Evolutionary conservation across 768 basidiomycete species (phyloP), one percentile per base, ranked within the genome.

Genomic region (Mycena metata): DNA sequence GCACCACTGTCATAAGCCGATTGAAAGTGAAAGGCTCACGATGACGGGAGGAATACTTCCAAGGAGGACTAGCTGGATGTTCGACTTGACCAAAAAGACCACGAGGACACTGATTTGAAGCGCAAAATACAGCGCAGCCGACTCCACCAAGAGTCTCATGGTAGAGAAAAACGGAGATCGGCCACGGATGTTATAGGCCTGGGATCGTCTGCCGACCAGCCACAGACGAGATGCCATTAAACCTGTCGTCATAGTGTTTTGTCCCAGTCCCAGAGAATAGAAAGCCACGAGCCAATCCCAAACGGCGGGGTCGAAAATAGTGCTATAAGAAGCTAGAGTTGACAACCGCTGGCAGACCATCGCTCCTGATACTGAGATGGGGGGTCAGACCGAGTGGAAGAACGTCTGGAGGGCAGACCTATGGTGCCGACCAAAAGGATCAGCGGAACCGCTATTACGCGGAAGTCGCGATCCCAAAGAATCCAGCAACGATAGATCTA

Each of bases 401-500:
- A 47, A 16, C 12, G 11, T 36, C 2, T n/a, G n/a, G n/a, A n/a
- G n/a, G n/a, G 39, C 19, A n/a, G 8, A 56, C 62, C 62, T 36
- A 49, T 46, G 43, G 21, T 64, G 43, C 19, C 51, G 35, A 13
- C 35, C 5, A 64, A 21, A 23, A 64, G 21, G 35, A 56, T 3
- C 6, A 56, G 17, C 9, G 62, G 62, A 7, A 56, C 7, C 13
- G 26, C 26, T 3, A 56, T 41, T 1, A 56, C 23, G 2, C 62
- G 52, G 8, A 47, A 26, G 21, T 56, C 62, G 33, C 62, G 62
- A 13, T 64, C 62, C 62, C 62, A 64, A 7, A 64, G 62, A 19
- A 64, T 49, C 62, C 62, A 64, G 30, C 62, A 64, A 23, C 62
- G 62, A 17, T 64, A 64, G 12, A 64, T 64, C 62, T 64, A n/a